Percentiles rank a stretch among this genome's conserved stretches.
Evolutionary conservation across 1,284 basidiomycete genomes (phyloP).

Genomic region (Papiliotrema laurentii): DNA sequence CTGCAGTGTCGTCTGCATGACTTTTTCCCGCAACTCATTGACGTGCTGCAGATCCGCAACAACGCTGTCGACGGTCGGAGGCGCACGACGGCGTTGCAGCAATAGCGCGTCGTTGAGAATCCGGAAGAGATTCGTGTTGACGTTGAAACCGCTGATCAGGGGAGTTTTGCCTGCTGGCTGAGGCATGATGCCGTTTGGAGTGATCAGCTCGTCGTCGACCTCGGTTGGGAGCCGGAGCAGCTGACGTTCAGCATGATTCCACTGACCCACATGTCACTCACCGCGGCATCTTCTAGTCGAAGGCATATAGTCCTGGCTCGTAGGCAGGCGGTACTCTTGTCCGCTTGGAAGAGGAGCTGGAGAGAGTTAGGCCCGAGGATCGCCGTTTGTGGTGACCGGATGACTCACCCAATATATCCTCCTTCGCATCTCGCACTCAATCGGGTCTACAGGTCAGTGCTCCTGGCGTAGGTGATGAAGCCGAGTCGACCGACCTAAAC

Average conservation of each 20-base stretch:
- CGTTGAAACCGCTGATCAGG: slow-evolving; percentile 41
- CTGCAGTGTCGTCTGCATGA: slow-evolving; percentile 18
- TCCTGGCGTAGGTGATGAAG: too few relatives aligned
- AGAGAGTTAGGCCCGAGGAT: not conserved
- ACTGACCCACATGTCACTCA: not conserved
- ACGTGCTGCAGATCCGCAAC: slow-evolving; percentile 35
- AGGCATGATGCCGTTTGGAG: slow-evolving; percentile 30
- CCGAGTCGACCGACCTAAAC: too few relatives aligned
- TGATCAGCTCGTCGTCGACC: slow-evolving; percentile 47
- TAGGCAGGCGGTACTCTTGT: slow-evolving; percentile 40
- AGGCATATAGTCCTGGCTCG: slow-evolving; percentile 34
- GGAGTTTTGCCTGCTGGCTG: slow-evolving; percentile 36
- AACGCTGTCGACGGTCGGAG: slow-evolving; percentile 28
- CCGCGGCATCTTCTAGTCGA: slow-evolving; percentile 30
- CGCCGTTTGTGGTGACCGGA: too few relatives aligned
- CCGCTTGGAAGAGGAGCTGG: slow-evolving; percentile 42
- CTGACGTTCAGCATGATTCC: slow-evolving; percentile 2
- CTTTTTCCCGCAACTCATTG: slow-evolving; percentile 27
- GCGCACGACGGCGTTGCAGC: slow-evolving; percentile 30
- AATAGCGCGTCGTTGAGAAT: slow-evolving; percentile 40
- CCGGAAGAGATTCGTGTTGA: slow-evolving; percentile 34
- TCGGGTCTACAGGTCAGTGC: too few relatives aligned
- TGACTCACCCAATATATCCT: slow-evolving; percentile 37
- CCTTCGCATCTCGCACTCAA: slow-evolving; percentile 36
- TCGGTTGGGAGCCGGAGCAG: slow-evolving; percentile 34